phyloP scores from a whole-genome alignment of 768 basidiomycete genomes.

The Daedaleopsis sinensis region DNA sequence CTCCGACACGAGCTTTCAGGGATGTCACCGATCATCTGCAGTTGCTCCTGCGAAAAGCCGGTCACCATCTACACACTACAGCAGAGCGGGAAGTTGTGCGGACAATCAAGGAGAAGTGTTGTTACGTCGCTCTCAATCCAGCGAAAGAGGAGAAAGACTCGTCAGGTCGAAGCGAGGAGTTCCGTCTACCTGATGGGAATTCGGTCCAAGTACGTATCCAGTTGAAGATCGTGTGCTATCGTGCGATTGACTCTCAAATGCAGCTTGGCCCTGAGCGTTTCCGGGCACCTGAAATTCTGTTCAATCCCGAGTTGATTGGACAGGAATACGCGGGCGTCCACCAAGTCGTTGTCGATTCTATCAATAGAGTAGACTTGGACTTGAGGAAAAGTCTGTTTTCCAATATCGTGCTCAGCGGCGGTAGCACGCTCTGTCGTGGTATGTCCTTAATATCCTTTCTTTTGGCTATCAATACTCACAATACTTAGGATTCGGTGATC shows the following conservation, averaged over 20 bases:
- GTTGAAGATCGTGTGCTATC: slow-evolving; percentile 8
- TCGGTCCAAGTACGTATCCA: slow-evolving; percentile 69
- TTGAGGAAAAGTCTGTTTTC: slow-evolving; percentile 93
- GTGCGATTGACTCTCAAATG: slow-evolving; percentile 5
- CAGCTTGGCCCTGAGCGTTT: slow-evolving; percentile 95
- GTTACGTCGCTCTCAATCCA: slow-evolving; percentile 92
- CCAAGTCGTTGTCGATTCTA: slow-evolving; percentile 98
- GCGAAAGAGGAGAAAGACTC: slow-evolving; percentile 95
- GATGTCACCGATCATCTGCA: slow-evolving; percentile 98
- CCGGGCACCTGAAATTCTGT: slow-evolving; percentile 95
- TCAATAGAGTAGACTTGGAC: slow-evolving; percentile 94
- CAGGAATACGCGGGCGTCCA: slow-evolving; percentile 97
- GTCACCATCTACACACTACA: slow-evolving; percentile 93
- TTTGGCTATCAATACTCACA: slow-evolving; percentile 23
- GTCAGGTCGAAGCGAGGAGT: slow-evolving; percentile 78
- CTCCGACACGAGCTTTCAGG: slow-evolving; percentile 43
- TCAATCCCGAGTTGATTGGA: slow-evolving; percentile 96
- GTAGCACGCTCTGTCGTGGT: slow-evolving; percentile 96
- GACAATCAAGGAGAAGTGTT: slow-evolving; percentile 98
- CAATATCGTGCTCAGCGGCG: slow-evolving; percentile 96
- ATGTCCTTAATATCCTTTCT: slow-evolving; percentile 16
- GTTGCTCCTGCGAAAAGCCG: slow-evolving; percentile 89
- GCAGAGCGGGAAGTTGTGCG: slow-evolving; percentile 97
- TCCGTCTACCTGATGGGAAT: slow-evolving; percentile 94
- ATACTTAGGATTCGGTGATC: slow-evolving; percentile 88